Evolutionary conservation across 179 eudicot genomes (phyloP), one percentile per base, ranked within the genome.

Genomic region (Camellia oleifera): DNA sequence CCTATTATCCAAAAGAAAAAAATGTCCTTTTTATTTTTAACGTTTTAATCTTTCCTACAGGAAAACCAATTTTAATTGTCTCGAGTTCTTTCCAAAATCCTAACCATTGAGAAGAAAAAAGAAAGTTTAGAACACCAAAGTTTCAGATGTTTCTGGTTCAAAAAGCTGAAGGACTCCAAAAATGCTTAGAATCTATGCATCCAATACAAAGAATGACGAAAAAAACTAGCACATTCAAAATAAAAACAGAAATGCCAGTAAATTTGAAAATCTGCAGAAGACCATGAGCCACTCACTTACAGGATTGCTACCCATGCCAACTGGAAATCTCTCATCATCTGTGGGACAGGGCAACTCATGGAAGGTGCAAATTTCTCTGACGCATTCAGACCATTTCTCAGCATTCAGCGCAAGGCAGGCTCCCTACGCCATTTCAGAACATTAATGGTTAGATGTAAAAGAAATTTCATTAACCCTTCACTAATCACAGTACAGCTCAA

Each of bases 251-350:
- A 40, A 57, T 4, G 52, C 18, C 18, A 42, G 10, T 69, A 45
- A 50, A 10, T 15, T 18, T 50, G 32, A 42, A 42, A 69, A 72
- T 46, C 14, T n/a, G 69, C 26, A 20, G 50, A 52, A 9, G 52
- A 32, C 11, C 69, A 54, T 40, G 40, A 77, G 42, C 42, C 64
- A 72, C 20, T 32, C 40, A 32, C 44, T 61, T 89, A 93, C 98
- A 85, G 98, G 98, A 89, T 94, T 94, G 88, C 98, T 94, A 76
- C 97, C 98, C 12, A 92, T 94, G 82, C 98, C 97, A 72, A 93
- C 94, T 69, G 98, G 98, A 89, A 94, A 87, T 85, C 84, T 91
- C 76, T 93, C 98, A 79, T 87, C 91, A 76, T 90, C 93, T 68
- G 79, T 72, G 44, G 98, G 98, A 76, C 78, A 78, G 78, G 92